These are phyloP conservation scores for Colletotrichum cereale DNA, from an alignment of 2,329 filamentous ascomycete species.

Conservation along the genomic window DNA sequence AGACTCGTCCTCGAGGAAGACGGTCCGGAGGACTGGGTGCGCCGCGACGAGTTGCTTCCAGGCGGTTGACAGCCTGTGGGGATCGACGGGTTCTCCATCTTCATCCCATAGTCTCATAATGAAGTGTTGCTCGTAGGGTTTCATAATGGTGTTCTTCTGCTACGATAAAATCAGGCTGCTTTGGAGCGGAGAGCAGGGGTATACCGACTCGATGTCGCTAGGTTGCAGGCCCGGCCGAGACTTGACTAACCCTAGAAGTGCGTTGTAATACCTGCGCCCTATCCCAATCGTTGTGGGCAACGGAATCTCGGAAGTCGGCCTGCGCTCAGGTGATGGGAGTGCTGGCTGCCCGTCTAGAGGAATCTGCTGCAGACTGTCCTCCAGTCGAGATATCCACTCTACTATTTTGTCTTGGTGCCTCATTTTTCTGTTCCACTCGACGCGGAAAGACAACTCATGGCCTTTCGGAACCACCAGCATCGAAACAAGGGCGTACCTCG, in stretches of 20 bases:
- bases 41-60: conserved; percentile 14
- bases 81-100: neutral
- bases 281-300: neutral
- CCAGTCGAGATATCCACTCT: conserved; percentile 13
- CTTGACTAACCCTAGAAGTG: neutral
- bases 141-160: neutral
- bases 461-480: conserved; percentile 10
- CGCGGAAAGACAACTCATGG: neutral
- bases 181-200: conserved; percentile 32
- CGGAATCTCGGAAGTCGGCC: neutral
- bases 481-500: conserved; percentile 26
- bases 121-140: conserved; percentile 18
- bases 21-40: conserved; percentile 6
- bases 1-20: conserved; percentile 9
- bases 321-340: neutral
- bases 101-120: conserved; percentile 16
- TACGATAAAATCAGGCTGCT: conserved; percentile 30
- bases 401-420: conserved; percentile 9
- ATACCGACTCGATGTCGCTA: conserved; percentile 12
- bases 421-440: conserved; percentile 34
- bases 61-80: neutral
- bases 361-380: neutral
- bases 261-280: neutral
- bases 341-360: neutral
- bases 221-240: neutral